Percentiles rank a stretch among this genome's conserved stretches.
Conservation (phyloP, 2,329 filamentous ascomycete genomes). For the Aureobasidium mangrovei region DNA sequence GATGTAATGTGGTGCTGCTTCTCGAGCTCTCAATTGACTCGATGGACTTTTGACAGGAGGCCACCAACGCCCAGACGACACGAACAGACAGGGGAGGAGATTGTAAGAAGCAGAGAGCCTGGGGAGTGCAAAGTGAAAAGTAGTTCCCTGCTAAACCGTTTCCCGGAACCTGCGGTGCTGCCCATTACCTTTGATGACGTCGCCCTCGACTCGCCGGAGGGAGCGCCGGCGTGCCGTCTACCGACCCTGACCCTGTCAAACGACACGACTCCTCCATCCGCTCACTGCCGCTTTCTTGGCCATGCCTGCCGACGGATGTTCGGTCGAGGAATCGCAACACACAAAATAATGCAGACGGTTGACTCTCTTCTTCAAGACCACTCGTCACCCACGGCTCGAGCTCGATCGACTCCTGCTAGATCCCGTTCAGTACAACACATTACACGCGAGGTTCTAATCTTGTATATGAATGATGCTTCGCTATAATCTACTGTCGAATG, state of each 20-base stretch:
- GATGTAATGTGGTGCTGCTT: not conserved
- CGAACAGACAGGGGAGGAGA: not conserved
- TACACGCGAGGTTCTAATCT: no score
- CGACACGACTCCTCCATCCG: not conserved
- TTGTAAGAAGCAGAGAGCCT: not conserved
- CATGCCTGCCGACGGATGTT: not conserved
- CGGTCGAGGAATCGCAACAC: not conserved
- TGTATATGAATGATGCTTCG: not conserved
- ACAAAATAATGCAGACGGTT: not conserved
- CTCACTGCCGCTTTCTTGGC: not conserved
- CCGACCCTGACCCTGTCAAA: not conserved
- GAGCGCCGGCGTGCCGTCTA: not conserved
- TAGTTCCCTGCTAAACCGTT: not conserved
- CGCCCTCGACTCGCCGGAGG: not conserved
- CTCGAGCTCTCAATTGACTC: not conserved
- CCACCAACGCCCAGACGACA: not conserved
- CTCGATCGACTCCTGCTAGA: no score
- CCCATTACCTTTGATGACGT: conserved; percentile 3
- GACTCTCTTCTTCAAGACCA: not conserved
- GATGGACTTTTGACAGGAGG: no score
- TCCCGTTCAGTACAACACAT: no score
- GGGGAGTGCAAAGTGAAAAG: not conserved
- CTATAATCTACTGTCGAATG: conserved; percentile 4
- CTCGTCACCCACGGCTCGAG: no score
- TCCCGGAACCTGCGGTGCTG: not conserved